phyloP scores from a whole-genome alignment of 352 stramenopile genomes.

The Detonula confervacea region DNA sequence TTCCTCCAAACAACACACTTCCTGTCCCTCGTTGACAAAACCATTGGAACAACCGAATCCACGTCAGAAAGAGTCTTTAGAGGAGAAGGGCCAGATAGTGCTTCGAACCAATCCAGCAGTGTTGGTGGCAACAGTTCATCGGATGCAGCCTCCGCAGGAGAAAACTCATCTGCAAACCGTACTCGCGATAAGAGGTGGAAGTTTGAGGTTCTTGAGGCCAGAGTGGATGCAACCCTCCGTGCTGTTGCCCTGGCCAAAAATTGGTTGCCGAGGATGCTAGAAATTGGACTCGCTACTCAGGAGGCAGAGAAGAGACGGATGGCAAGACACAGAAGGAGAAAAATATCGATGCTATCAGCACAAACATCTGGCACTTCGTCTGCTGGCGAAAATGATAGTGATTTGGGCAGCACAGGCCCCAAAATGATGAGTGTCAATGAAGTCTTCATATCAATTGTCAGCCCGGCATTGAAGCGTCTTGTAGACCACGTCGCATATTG shows the following conservation, averaged over 20 bases:
- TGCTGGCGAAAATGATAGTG: constrained; percentile 16
- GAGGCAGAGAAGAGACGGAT: constrained; percentile 80
- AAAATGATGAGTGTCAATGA: constrained; percentile 62
- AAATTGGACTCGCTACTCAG: constrained; percentile 72
- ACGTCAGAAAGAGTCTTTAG: constrained; percentile 62
- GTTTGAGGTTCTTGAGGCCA: constrained; percentile 79
- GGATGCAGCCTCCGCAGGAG: constrained; percentile 6
- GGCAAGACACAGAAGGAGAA: constrained; percentile 47
- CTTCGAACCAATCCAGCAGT: constrained; percentile 39
- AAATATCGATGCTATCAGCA: constrained; percentile 16
- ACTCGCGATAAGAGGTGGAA: constrained; percentile 78
- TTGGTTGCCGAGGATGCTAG: constrained; percentile 76
- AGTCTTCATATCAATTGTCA: constrained; percentile 68
- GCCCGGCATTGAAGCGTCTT: constrained; percentile 63
- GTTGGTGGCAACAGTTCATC: not conserved
- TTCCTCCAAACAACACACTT: constrained; percentile 81
- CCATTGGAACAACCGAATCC: constrained; percentile 62
- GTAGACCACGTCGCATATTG: constrained; percentile 81
- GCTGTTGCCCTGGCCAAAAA: constrained; percentile 69
- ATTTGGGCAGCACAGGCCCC: not conserved
- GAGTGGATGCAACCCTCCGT: constrained; percentile 72
- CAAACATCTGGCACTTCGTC: constrained; percentile 23
- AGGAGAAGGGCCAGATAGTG: constrained; percentile 57
- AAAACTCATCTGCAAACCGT: constrained; percentile 47
- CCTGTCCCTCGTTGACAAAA: constrained; percentile 64